Conservation (phyloP, 768 basidiomycete genomes). For the Melanogaster broomeanus region DNA sequence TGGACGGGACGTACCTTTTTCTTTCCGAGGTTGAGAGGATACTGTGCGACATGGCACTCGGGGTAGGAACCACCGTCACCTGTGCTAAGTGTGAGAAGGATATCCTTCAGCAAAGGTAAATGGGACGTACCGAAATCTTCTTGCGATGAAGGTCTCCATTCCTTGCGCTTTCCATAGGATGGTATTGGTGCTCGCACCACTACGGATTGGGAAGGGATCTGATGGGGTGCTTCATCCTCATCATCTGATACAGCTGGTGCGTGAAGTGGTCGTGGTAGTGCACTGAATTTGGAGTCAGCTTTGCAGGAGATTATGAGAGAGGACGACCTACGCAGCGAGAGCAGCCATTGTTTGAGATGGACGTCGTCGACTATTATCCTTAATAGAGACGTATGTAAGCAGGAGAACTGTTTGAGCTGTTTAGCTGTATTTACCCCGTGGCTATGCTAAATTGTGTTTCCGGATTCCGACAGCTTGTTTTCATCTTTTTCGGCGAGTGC, state of each 20-base stretch:
- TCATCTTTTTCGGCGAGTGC: neutral
- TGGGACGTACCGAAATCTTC: slow-evolving; percentile 77
- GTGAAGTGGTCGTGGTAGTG: slow-evolving; percentile 68
- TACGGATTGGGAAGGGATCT: slow-evolving; percentile 37
- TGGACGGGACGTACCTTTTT: slow-evolving; percentile 70
- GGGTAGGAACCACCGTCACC: slow-evolving; percentile 88
- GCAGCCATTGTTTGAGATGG: slow-evolving; percentile 53
- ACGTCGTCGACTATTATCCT: slow-evolving; percentile 3
- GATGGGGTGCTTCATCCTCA: slow-evolving; percentile 50
- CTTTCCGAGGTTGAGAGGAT: slow-evolving; percentile 91
- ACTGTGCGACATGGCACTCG: slow-evolving; percentile 97
- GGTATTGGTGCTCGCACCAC: slow-evolving; percentile 62
- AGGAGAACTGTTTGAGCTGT: slow-evolving; percentile 19
- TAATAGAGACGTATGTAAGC: slow-evolving; percentile 19
- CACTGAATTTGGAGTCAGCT: slow-evolving; percentile 39
- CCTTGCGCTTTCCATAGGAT: slow-evolving; percentile 80
- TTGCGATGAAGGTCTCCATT: slow-evolving; percentile 82
- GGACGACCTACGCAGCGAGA: slow-evolving; percentile 68
- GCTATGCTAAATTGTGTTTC: slow-evolving; percentile 22
- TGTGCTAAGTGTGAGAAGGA: slow-evolving; percentile 26
- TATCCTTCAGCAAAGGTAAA: neutral
- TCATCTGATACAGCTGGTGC: slow-evolving; percentile 57
- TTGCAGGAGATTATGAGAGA: neutral
- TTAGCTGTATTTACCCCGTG: slow-evolving; percentile 23
- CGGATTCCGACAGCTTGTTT: slow-evolving; percentile 17